Percentiles rank a stretch among this genome's conserved stretches.
Conservation (phyloP, 306 rosid species). For the Trifolium pratense region DNA sequence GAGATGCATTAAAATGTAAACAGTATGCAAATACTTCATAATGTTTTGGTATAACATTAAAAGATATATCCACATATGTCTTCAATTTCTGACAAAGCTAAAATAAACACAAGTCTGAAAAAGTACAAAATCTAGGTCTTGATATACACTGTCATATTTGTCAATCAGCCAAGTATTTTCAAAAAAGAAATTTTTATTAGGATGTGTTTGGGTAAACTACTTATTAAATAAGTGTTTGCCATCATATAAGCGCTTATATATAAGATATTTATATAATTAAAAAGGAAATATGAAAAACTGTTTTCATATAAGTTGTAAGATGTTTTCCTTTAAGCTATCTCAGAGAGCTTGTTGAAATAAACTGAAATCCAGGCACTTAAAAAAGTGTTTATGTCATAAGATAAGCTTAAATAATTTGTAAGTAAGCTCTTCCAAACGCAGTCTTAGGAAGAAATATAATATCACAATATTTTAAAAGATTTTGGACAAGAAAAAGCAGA, state of each 20-base stretch:
- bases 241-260: not conserved
- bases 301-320: not conserved
- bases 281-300: not conserved
- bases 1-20: slow-evolving; percentile 12
- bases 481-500: slow-evolving; percentile 19
- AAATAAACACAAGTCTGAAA: slow-evolving; percentile 11
- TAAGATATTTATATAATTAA: not conserved
- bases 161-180: slow-evolving; percentile 22
- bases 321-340: not conserved
- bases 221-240: not conserved
- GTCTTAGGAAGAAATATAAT: slow-evolving; percentile 12
- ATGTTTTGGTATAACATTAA: not conserved
- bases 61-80: not conserved
- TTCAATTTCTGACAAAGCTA: slow-evolving; percentile 26
- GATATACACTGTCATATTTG: slow-evolving; percentile 10
- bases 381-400: not conserved
- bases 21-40: slow-evolving; percentile 10
- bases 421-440: not conserved
- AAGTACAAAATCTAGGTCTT: slow-evolving; percentile 12
- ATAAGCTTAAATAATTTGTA: not conserved
- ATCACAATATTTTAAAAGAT: slow-evolving; percentile 9
- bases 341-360: not conserved
- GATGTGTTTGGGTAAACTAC: slow-evolving; percentile 3
- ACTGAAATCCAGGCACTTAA: not conserved
- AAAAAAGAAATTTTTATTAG: slow-evolving; percentile 13